Base-by-base conservation (phyloP, 306 rosid species). In the Gleditsia sinensis region DNA sequence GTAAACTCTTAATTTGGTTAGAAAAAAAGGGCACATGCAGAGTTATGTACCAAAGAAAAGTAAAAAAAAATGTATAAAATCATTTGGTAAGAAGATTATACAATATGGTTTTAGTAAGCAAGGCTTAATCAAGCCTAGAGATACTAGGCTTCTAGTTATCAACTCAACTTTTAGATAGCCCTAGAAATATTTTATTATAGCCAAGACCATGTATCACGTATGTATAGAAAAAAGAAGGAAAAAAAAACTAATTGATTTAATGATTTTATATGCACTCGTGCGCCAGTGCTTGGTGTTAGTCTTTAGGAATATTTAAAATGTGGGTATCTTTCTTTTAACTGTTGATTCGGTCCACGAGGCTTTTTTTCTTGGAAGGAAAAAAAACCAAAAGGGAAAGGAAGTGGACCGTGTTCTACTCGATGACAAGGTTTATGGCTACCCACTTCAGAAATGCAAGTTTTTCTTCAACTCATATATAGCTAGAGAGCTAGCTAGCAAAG, bases 211-310 rank as follows among this genome's bases (percentile, higher is more conserved):
- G n/a, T n/a, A n/a, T n/a, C n/a, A n/a, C n/a, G n/a, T n/a, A n/a
- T n/a, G n/a, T 6, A 49, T 36, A 17, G 23, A 53, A 37, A 71
- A 50, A 36, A n/a, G 33, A 37, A 16, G 3, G 3, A 10, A 78
- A 28, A 69, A 37, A 1, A 20, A 19, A 19, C 5, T 48, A 16
- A 51, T 28, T 75, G 58, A 45, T 25, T 40, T 5, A 62, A 40
- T 42, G 2, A 67, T 73, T 30, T 14, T 23, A 71, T 74, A 40
- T 49, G 78, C 79, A 69, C 85, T 37, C 83, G 88, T 78, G 88
- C 79, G 76, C 40, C 40, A 43, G 56, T 63, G 20, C 80, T 40
- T 68, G 72, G 68, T 32, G 36, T 77, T 49, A 49, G 69, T 58
- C 24, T 33, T 10, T 37, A 62, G 60, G 32, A 57, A 46, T 73